Base-by-base conservation (phyloP, 139 green algal genomes). In the Desmodesmus armatus region DNA sequence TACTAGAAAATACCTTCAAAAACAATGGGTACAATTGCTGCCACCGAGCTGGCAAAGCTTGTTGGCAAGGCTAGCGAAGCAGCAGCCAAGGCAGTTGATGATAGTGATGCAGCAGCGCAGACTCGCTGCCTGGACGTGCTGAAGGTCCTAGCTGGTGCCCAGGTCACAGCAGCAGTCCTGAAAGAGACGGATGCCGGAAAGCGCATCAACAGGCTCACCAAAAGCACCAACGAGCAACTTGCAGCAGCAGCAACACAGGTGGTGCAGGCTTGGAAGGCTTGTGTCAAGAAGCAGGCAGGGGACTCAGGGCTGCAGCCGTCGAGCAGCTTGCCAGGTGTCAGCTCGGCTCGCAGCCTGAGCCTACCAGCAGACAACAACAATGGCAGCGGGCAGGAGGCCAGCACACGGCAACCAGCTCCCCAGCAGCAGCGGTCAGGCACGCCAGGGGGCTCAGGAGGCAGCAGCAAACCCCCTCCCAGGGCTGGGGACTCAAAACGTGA, bases 111-210 rank as follows among this genome's bases (percentile, higher is more conserved):
- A 9, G 92, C 89, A 5, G 91, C 96, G 78, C 84, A 89, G 63
- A 86, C 80, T 21, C 91, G 90, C 15, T 89, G 90, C 35, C 35
- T 97, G 37, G 94, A 96, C 71, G 90, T 87, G 11, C 85, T 98
- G 0, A 89, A 92, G 35, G 27, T 87, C 33, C 78, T 96, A 5
- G 69, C 71, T 5, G 91, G 92, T 60, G 44, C 72, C 7, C 9
- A 60, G 1, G 92, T 98, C 2, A 96, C 83, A 44, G 91, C 91
- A 0, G 78, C 92, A 25, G 63, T 97, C 40, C 83, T 98, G 13
- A 76, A 85, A 17, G 89, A 93, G 9, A 97, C 94, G 25, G 90
- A 96, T 37, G 95, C 92, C 2, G 96, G 95, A 51, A 97, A 97
- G 74, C 89, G 86, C 19, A 33, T 98, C 5, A 91, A 94, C 47